Evolutionary conservation across 257 asterid species (phyloP), one percentile per base, ranked within the genome.

Genomic region (Rubia yunnanensis): DNA sequence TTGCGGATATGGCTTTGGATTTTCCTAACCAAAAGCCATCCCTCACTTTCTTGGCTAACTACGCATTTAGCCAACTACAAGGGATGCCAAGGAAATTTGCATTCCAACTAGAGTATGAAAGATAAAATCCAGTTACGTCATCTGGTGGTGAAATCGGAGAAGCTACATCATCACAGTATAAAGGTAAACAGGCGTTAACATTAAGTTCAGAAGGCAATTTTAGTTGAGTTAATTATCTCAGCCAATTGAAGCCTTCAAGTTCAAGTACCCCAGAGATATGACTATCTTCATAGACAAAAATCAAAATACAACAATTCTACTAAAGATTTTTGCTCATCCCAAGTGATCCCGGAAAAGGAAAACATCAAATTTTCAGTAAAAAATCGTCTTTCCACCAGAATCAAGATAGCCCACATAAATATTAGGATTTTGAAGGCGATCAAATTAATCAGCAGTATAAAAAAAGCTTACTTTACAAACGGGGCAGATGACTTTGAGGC

Each of bases 401-500:
- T 59, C 32, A 23, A n/a, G 50, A 28, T 13, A 53, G 14, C 30
- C 63, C 64, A 36, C 6, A 36, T 52, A 11, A 53, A 55, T 17
- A 54, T 35, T 5, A 52, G 34, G 53, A 34, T 17, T 4, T 20
- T 64, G 2, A 41, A 15, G n/a, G n/a, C 7, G 57, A 70, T 63
- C 14, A 5, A 23, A 63, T 48, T 27, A 20, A 28, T 46, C 52
- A 46, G 35, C 14, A 11, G 56, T 17, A 23, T n/a, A 60, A 18
- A 57, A 60, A 60, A 22, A 22, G 56, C 67, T 83, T 79, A 92
- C 98, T 75, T 88, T 81, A 55, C 83, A 81, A 62, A 88, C 70
- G 74, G 97, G 88, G 79, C 96, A 91, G 81, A 80, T 66, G 67
- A 86, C 84, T 81, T 88, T 87, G 83, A 92, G 95, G 63, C 95